Base-by-base conservation (phyloP, 2,329 filamentous ascomycete species). In the Dactylella cylindrospora region DNA sequence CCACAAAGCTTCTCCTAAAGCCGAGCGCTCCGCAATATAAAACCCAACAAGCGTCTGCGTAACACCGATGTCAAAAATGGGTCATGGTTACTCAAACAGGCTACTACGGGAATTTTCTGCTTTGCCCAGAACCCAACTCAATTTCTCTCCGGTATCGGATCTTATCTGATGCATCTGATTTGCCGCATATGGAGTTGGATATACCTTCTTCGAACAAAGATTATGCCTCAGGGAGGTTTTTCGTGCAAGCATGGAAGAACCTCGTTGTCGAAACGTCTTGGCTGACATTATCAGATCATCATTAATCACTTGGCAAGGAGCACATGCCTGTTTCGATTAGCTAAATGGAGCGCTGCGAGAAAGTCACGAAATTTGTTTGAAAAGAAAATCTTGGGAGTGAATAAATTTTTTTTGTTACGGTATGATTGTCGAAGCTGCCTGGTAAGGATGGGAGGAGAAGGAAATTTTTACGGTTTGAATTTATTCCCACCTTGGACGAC, bases 141-240 rank as follows among this genome's bases (percentile, higher is more conserved):
- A 32, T 15, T 40, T 36, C 47, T 47, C 57, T 62, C 57, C 57
- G 57, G 57, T 62, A 62, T 54, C 57, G 57, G 57, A 62, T 62
- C 49, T 62, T 62, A 62, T 62, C 57, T 49, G 57, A 62, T 62
- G 57, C 57, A 62, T 62, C 57, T 54, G 57, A 62, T 62, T 62
- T 49, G 32, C 25, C 15, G 23, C n/a, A n/a, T n/a, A n/a, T n/a
- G n/a, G n/a, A n/a, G n/a, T n/a, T n/a, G n/a, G n/a, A n/a, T n/a
- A n/a, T n/a, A n/a, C n/a, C n/a, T n/a, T n/a, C n/a, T n/a, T n/a
- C n/a, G n/a, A n/a, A n/a, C n/a, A n/a, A n/a, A n/a, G n/a, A n/a
- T n/a, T n/a, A n/a, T n/a, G 20, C 13, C 10, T 9, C 15, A 7
- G 17, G 19, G 29, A 32, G 13, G 43, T 54, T 35, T 50, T 29